phyloP scores from a whole-genome alignment of 2,329 filamentous ascomycete species.

The Xylariales sp. region DNA sequence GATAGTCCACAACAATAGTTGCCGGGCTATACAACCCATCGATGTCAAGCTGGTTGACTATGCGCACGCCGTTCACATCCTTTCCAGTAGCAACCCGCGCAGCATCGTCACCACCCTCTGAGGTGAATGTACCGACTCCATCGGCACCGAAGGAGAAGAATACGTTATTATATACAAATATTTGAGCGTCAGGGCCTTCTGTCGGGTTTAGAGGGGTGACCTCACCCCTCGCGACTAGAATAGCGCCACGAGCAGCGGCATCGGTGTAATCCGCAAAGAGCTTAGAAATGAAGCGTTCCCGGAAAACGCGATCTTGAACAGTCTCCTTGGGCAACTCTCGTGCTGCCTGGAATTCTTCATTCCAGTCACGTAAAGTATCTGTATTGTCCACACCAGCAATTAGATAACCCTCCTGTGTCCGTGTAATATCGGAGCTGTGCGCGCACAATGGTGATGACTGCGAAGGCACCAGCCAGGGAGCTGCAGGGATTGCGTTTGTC shows the following conservation, averaged over 20 bases:
- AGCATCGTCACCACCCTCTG: conserved; percentile 95
- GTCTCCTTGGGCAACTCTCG: conserved; percentile 93
- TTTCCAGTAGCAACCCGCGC: conserved; percentile 96
- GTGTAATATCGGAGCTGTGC: conserved; percentile 85
- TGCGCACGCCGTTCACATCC: conserved; percentile 91
- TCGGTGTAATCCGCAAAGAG: conserved; percentile 98
- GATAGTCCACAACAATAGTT: conserved; percentile 95
- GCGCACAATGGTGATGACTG: conserved; percentile 71
- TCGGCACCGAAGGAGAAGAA: conserved; percentile 99
- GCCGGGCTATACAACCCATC: conserved; percentile 93
- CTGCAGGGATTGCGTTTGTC: conserved; percentile 91
- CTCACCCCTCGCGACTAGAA: conserved; percentile 91
- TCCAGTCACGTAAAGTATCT: conserved; percentile 96
- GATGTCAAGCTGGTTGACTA: conserved; percentile 97
- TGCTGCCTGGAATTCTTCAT: conserved; percentile 98
- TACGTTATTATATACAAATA: conserved; percentile 99
- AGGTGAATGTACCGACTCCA: conserved; percentile 95
- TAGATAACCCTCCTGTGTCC: conserved; percentile 92
- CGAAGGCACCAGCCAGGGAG: conserved; percentile 88
- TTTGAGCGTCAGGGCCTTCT: conserved; percentile 91
- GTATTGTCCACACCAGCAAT: conserved; percentile 92
- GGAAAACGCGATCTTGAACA: conserved; percentile 95
- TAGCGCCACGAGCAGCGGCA: conserved; percentile 89
- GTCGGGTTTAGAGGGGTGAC: conserved; percentile 95
- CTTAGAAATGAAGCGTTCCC: conserved; percentile 92